A percentile compares a stretch with the other conserved stretches of the same genome.
Conservation (phyloP, 129 eudicot genomes). For the Centella asiatica region DNA sequence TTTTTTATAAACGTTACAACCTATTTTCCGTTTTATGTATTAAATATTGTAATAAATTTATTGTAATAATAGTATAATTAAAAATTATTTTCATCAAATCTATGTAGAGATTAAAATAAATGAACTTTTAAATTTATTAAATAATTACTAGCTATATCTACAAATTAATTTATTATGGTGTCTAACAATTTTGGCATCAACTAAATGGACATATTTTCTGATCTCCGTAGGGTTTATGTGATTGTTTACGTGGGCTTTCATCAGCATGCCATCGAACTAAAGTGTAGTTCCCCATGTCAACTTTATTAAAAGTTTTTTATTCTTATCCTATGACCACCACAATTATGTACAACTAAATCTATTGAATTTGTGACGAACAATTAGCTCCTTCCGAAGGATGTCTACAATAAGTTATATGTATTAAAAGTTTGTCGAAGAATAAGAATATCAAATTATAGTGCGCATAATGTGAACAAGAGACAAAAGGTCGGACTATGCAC, state of each 20-base stretch:
- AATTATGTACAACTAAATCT: background rate
- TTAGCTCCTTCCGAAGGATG: background rate
- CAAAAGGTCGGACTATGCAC: no score
- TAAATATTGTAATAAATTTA: no score
- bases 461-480: no score
- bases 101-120: no score
- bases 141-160: no score
- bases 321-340: background rate
- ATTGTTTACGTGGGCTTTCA: background rate
- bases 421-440: background rate
- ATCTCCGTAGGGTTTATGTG: background rate
- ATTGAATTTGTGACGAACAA: background rate
- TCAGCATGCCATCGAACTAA: background rate
- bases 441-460: background rate
- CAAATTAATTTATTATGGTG: no score
- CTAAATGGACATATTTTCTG: no score
- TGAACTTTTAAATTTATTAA: no score
- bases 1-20: no score
- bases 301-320: background rate
- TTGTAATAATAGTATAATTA: no score
- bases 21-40: no score
- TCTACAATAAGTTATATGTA: background rate
- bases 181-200: no score
- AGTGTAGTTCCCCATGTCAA: background rate
- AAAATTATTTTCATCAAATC: background rate